Evolutionary conservation across 352 stramenopile genomes (phyloP), one percentile per base, ranked within the genome.

Genomic region (Globisporangium nodosum): DNA sequence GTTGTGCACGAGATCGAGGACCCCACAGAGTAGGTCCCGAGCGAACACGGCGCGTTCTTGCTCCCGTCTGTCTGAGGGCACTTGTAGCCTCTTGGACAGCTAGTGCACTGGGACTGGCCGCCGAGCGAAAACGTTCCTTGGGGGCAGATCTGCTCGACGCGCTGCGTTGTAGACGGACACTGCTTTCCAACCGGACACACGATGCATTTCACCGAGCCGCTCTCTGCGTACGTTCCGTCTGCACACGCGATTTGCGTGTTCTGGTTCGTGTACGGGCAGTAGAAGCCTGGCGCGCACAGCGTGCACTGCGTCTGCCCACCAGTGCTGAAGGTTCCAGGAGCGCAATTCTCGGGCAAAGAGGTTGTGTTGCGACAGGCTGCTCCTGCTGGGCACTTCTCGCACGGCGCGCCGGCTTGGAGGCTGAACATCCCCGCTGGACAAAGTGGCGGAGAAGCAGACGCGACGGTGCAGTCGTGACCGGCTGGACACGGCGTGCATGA

Each of bases 101-200:
- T 27, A n/a, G 51, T 54, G 39, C 56, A 66, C 42, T 70, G 57
- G 0, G 74, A 37, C 58, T 81, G 71, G 5, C 76, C 71, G 1
- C 76, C 83, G 7, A 81, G 15, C 0, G 83, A 85, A 52, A 89
- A 97, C 27, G 78, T 88, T 3, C 78, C 78, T 49, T 73, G 53
- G 0, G 74, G 6, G 52, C 88, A 96, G 3, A 60, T 48, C 54
- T 87, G 64, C 39, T 75, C 67, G 1, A 74, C 42, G 8, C 65
- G 66, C 31, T 87, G 75, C 8, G 49, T 56, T 9, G 70, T 73
- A 11, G 65, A 60, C n/a, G 73, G 71, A 51, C 77, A 92, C 46
- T 86, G 73, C 68, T 78, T 87, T 2, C 80, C 82, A n/a, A 63
- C 53, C 49, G 78, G 70, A 54, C 82, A 92, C 0, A 57, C 33